phyloP scores from a whole-genome alignment of 768 basidiomycete genomes.

The Mycena epipterygia region DNA sequence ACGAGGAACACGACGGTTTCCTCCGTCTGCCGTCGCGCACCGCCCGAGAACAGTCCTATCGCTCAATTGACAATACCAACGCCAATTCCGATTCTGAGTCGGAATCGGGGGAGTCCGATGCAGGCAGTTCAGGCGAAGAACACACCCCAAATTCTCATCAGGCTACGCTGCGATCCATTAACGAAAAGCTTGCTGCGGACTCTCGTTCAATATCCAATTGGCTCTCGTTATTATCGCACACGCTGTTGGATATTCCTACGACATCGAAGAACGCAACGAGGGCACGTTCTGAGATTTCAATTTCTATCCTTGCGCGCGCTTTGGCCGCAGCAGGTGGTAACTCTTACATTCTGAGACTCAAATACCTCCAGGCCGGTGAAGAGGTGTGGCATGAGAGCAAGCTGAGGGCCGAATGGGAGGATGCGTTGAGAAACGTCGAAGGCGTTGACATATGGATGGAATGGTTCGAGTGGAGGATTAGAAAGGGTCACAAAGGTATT shows the following conservation, averaged over 20 bases:
- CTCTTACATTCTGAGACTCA: slow-evolving; percentile 68
- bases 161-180: slow-evolving; percentile 68
- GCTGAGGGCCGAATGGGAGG: slow-evolving; percentile 77
- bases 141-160: slow-evolving; percentile 68
- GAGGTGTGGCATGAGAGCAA: slow-evolving; percentile 75
- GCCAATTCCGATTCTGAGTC: slow-evolving; percentile 50
- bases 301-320: slow-evolving; percentile 78
- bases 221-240: slow-evolving; percentile 74
- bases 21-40: slow-evolving; percentile 66
- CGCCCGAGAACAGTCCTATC: slow-evolving; percentile 60
- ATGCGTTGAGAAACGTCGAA: slow-evolving; percentile 62
- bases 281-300: slow-evolving; percentile 77
- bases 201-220: slow-evolving; percentile 71
- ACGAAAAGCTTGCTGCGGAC: slow-evolving; percentile 63
- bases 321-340: slow-evolving; percentile 61
- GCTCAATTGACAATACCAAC: slow-evolving; percentile 57
- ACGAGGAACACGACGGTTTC: slow-evolving; percentile 78
- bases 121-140: slow-evolving; percentile 54
- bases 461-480: slow-evolving; percentile 84
- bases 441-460: slow-evolving; percentile 78
- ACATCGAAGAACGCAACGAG: slow-evolving; percentile 77
- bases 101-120: slow-evolving; percentile 45
- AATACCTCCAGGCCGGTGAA: slow-evolving; percentile 80
- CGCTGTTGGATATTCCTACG: slow-evolving; percentile 71
- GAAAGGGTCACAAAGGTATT: slow-evolving; percentile 60